Evolutionary conservation across 768 basidiomycete species (phyloP).

Genomic region (Mycena galopus): DNA sequence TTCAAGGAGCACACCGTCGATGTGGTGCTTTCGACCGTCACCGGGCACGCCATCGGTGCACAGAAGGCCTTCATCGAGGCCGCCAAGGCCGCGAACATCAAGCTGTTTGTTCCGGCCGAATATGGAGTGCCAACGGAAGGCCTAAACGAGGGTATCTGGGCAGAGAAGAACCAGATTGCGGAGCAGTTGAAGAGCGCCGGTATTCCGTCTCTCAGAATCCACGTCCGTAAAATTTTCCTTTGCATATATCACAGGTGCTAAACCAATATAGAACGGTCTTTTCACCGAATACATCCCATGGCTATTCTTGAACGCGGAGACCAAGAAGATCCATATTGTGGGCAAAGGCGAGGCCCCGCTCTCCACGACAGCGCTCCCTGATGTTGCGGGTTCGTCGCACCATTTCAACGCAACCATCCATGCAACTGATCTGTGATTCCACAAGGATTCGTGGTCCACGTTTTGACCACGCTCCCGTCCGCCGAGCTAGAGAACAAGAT

Average conservation of each 20-base stretch:
- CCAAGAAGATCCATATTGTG: slow-evolving; percentile 46
- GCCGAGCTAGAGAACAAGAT: slow-evolving; percentile 44
- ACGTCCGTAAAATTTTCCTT: slow-evolving; percentile 41
- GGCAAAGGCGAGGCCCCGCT: slow-evolving; percentile 46
- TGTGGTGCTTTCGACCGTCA: slow-evolving; percentile 51
- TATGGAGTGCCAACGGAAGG: slow-evolving; percentile 53
- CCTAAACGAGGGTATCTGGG: slow-evolving; percentile 42
- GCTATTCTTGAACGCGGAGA: slow-evolving; percentile 44
- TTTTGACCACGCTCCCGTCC: slow-evolving; percentile 48
- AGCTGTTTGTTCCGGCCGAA: slow-evolving; percentile 54
- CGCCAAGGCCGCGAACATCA: slow-evolving; percentile 51
- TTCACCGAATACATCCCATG: slow-evolving; percentile 37
- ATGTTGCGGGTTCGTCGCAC: slow-evolving; percentile 49
- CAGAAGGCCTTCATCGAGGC: slow-evolving; percentile 49
- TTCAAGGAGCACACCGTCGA: slow-evolving; percentile 48
- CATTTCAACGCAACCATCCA: slow-evolving; percentile 21
- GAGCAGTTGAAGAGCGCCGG: slow-evolving; percentile 48
- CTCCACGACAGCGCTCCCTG: slow-evolving; percentile 48
- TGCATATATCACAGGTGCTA: slow-evolving; percentile 11
- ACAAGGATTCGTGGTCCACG: slow-evolving; percentile 51
- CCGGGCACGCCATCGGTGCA: slow-evolving; percentile 39
- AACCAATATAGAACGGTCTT: slow-evolving; percentile 44
- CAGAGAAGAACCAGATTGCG: slow-evolving; percentile 47
- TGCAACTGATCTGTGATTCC: slow-evolving; percentile 5
- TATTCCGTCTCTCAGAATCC: slow-evolving; percentile 47